These are phyloP conservation scores for Cladophialophora yegresii DNA, from an alignment of 2,329 filamentous ascomycete genomes.

Conservation along the genomic window DNA sequence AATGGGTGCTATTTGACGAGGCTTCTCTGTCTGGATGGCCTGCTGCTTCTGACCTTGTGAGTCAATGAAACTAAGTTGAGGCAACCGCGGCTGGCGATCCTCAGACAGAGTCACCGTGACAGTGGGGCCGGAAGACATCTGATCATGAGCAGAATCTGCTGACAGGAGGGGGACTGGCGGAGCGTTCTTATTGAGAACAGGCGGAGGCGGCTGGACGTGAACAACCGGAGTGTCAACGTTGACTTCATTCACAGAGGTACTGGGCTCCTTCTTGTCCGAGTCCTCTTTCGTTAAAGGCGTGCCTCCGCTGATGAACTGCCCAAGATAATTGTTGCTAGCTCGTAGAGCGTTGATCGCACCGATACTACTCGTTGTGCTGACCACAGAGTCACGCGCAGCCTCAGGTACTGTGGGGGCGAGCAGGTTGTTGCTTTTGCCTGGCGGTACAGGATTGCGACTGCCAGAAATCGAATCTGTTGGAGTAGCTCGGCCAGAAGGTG, in stretches of 20 bases:
- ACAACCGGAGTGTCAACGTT: slow-evolving; percentile 25
- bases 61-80: slow-evolving; percentile 28
- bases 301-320: slow-evolving; percentile 43
- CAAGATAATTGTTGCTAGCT: slow-evolving; percentile 46
- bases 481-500: slow-evolving; percentile 24
- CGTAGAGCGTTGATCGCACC: slow-evolving; percentile 39
- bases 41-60: slow-evolving; percentile 21
- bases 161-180: not conserved
- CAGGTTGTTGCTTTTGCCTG: slow-evolving; percentile 20
- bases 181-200: slow-evolving; percentile 29
- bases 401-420: slow-evolving; percentile 26
- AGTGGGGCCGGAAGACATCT: slow-evolving; percentile 8
- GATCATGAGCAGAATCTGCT: slow-evolving; percentile 4
- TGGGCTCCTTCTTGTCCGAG: slow-evolving; percentile 21
- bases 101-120: slow-evolving; percentile 20
- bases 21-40: not conserved
- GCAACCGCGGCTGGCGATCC: slow-evolving; percentile 22
- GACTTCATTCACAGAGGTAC: slow-evolving; percentile 29
- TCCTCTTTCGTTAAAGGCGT: slow-evolving; percentile 30
- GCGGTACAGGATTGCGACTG: slow-evolving; percentile 1
- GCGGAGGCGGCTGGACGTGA: slow-evolving; percentile 30
- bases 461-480: slow-evolving; percentile 9
- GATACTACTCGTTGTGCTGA: slow-evolving; percentile 38
- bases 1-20: not conserved
- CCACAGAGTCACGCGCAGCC: slow-evolving; percentile 29